A percentile compares a stretch with the other conserved stretches of the same genome.
Conservation (phyloP, 345 rosid genomes). For the Geranium brycei region DNA sequence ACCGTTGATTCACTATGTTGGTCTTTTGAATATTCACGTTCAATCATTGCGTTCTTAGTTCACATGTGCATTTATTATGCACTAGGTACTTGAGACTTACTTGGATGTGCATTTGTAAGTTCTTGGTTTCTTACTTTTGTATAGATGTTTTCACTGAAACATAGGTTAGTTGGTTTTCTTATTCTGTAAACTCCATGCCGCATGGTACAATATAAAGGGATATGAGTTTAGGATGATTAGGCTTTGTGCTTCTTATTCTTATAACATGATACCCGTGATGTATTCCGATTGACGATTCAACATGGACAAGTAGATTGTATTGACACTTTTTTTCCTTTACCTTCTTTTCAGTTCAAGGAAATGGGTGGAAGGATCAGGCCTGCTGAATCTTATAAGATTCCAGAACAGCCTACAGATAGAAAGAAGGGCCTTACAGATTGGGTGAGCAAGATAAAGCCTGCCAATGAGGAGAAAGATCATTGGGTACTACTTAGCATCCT, state of each 20-base stretch:
- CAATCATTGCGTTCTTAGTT: neutral
- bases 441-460: slow-evolving; percentile 86
- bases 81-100: neutral
- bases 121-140: neutral
- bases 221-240: neutral
- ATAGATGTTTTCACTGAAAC: neutral
- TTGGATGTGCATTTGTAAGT: neutral
- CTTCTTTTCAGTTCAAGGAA: slow-evolving; percentile 60
- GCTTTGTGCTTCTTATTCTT: neutral
- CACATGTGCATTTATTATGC: neutral
- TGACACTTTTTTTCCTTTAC: neutral
- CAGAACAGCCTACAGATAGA: slow-evolving; percentile 60
- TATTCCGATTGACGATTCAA: neutral
- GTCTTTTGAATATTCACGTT: neutral
- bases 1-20: neutral
- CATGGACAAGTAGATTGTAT: neutral
- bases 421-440: slow-evolving; percentile 74
- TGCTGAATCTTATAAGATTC: slow-evolving; percentile 33
- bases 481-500: slow-evolving; percentile 11
- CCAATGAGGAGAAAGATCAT: slow-evolving; percentile 91
- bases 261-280: neutral
- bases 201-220: neutral
- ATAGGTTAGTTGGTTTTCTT: neutral
- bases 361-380: slow-evolving; percentile 73
- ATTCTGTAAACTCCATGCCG: neutral